A percentile compares a stretch with the other conserved stretches of the same genome.
These are phyloP conservation scores for Kazachstania martiniae DNA, from an alignment of 805 yeast genomes.

Conservation along the genomic window DNA sequence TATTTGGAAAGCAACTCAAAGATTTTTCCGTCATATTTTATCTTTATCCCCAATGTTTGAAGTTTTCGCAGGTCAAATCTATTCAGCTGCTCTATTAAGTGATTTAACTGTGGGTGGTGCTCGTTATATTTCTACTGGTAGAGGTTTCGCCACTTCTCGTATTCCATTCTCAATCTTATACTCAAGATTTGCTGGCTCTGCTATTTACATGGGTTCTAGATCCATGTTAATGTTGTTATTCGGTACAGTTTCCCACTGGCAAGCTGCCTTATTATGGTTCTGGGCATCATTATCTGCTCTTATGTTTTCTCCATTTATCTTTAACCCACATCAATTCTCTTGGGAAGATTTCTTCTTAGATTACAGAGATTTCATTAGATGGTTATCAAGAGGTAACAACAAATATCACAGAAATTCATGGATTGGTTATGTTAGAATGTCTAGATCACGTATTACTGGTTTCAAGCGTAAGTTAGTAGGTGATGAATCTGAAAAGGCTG, in stretches of 20 bases:
- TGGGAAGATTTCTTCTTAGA: slow-evolving; percentile 95
- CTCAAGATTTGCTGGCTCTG: slow-evolving; percentile 70
- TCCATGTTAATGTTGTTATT: slow-evolving; percentile 59
- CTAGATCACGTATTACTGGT: slow-evolving; percentile 80
- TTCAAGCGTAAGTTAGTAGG: slow-evolving; percentile 65
- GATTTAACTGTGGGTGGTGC: slow-evolving; percentile 81
- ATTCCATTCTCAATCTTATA: slow-evolving; percentile 65
- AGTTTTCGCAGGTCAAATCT: slow-evolving; percentile 72
- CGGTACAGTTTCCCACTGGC: slow-evolving; percentile 77
- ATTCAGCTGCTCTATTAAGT: slow-evolving; percentile 57
- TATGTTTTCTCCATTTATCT: slow-evolving; percentile 84
- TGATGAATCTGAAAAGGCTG: slow-evolving; percentile 70
- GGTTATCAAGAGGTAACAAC: slow-evolving; percentile 86
- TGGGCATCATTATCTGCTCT: slow-evolving; percentile 88
- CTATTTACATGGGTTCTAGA: slow-evolving; percentile 79
- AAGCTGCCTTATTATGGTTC: slow-evolving; percentile 90
- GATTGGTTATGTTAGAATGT: slow-evolving; percentile 74
- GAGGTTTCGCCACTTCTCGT: slow-evolving; percentile 79
- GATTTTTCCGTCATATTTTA: slow-evolving; percentile 56
- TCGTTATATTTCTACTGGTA: slow-evolving; percentile 74
- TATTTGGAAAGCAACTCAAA: slow-evolving; percentile 58
- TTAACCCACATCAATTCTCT: slow-evolving; percentile 96
- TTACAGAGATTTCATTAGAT: slow-evolving; percentile 84
- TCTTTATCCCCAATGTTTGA: slow-evolving; percentile 75
- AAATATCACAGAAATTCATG: slow-evolving; percentile 84